A percentile compares a stretch with the other conserved stretches of the same genome.
Conservation (phyloP, 2,329 filamentous ascomycete species). For the Epichloe aotearoae region DNA sequence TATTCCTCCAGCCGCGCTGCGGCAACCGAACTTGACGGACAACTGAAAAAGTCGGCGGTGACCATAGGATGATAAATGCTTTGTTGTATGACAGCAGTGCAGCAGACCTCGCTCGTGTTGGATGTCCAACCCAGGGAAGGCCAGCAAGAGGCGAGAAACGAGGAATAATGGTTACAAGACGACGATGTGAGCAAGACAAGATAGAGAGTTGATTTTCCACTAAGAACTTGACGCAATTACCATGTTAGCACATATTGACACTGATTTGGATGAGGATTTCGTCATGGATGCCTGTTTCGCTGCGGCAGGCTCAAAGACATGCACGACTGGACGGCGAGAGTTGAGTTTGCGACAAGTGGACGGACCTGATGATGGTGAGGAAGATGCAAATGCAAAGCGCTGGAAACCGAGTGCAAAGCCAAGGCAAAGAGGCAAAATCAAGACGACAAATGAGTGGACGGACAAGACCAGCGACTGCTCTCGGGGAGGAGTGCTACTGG, state of each 20-base stretch:
- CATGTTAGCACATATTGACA: neutral
- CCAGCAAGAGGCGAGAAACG: neutral
- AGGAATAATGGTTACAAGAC: neutral
- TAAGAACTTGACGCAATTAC: neutral
- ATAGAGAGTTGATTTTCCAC: neutral
- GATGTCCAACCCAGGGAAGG: neutral
- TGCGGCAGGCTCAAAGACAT: neutral
- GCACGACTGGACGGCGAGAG: neutral
- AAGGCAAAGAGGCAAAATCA: constrained; percentile 17
- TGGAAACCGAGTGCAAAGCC: constrained; percentile 5
- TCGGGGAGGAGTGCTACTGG: constrained; percentile 36
- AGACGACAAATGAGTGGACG: constrained; percentile 41
- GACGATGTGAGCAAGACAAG: neutral
- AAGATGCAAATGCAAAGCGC: constrained; percentile 7
- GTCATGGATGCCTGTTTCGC: neutral
- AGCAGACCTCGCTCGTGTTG: neutral
- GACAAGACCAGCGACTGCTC: constrained; percentile 44
- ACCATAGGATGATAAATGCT: constrained; percentile 24
- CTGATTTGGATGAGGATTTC: neutral
- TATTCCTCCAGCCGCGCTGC: constrained; percentile 33
- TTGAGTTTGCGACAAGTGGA: neutral
- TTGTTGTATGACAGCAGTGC: neutral
- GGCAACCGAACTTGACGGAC: constrained; percentile 30
- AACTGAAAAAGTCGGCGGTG: constrained; percentile 21
- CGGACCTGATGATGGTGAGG: constrained; percentile 3